Percentiles rank a stretch among this genome's conserved stretches.
Evolutionary conservation across 2,329 filamentous ascomycete species (phyloP).

Genomic region (Cladosporium sphaerospermum): DNA sequence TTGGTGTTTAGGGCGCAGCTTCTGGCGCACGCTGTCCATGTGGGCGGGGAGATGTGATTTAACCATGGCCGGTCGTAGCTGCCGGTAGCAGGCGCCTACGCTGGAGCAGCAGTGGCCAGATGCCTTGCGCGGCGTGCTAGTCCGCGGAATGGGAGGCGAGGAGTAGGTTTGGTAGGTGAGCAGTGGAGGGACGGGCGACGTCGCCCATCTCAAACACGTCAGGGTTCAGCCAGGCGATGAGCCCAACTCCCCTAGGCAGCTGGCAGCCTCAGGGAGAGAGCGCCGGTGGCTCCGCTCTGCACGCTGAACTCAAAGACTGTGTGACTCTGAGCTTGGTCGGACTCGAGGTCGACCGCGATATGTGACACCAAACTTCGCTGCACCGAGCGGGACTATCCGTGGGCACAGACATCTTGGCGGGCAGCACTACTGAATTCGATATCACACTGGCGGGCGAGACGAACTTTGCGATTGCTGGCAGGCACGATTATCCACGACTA

Average conservation of each 20-base stretch:
- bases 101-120: conserved; percentile 2
- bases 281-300: not conserved
- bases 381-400: not conserved
- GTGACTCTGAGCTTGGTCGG: too few relatives aligned
- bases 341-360: not conserved
- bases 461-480: conserved; percentile 8
- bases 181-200: not conserved
- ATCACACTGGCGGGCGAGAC: not conserved
- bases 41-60: conserved; percentile 24
- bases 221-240: not conserved
- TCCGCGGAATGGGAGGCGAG: conserved; percentile 1
- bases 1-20: conserved; percentile 56
- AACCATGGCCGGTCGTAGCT: conserved; percentile 16
- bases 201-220: conserved; percentile 8
- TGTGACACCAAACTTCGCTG: not conserved
- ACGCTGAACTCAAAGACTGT: too few relatives aligned
- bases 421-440: not conserved
- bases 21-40: conserved; percentile 21
- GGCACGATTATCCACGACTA: conserved; percentile 12
- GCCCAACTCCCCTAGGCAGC: too few relatives aligned
- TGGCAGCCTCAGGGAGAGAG: too few relatives aligned
- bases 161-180: not conserved
- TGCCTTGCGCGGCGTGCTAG: not conserved
- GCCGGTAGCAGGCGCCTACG: not conserved
- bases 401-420: not conserved